Evolutionary conservation across 768 basidiomycete genomes (phyloP), one percentile per base, ranked within the genome.

Genomic region (Chiua virens): DNA sequence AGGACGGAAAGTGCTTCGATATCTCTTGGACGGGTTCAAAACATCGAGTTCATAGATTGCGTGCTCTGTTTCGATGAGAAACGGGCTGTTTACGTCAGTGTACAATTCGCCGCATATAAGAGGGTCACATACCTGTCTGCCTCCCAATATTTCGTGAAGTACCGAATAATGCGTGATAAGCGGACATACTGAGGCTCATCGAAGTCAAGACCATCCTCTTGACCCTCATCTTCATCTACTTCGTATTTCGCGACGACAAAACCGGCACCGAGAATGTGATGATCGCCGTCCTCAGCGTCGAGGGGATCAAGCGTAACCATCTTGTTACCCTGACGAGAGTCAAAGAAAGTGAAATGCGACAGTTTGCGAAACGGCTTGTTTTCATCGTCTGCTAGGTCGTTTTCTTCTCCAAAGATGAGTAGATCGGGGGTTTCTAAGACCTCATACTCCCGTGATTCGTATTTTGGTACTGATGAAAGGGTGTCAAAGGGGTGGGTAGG

Each of bases 61-160:
- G 47, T 73, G 77, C 17, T 72, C 55, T 0, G 88, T 89, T 56
- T 88, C 81, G 21, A 92, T 73, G 51, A 75, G 87, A 10, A 89
- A 66, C 2, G 85, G 79, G 17, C 88, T 89, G 55, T 20, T 42
- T 46, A 40, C 28, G 20, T 47, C 35, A 47, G 49, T 8, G 15
- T 23, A 47, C 27, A 43, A 14, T 32, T 52, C 25, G 47, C 38
- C 7, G 38, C 48, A 6, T 15, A n/a, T 5, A 1, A 43, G 45
- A 42, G 27, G 56, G 27, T 17, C 22, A 67, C 85, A 51, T 59
- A 87, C 87, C 78, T 78, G 40, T 78, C 64, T 23, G 61, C 59
- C 34, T 74, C 69, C 8, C 69, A 68, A 56, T 80, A 86, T 57
- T 85, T 79, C 15, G 86, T 69, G 2, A 70, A 70, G 58, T 68